Percentiles rank a stretch among this genome's conserved stretches.
These are phyloP conservation scores for Colletotrichum navitas DNA, from an alignment of 2,329 filamentous ascomycete genomes.

Conservation along the genomic window DNA sequence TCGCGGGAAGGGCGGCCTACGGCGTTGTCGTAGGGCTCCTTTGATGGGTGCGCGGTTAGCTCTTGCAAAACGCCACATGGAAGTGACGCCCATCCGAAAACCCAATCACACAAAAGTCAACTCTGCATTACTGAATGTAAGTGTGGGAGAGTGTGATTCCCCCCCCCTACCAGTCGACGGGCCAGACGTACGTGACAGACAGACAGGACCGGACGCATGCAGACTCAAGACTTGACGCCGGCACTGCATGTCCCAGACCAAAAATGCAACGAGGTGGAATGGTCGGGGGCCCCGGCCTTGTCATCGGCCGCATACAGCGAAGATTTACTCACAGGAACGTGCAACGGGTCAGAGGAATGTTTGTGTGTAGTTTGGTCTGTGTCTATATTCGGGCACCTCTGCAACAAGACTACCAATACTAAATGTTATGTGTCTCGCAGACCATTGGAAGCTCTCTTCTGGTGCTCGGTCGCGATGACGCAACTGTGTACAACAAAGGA, in stretches of 20 bases:
- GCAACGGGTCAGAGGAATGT: neutral
- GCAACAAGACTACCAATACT: neutral
- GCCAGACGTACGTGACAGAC: neutral
- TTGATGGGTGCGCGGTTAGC: neutral
- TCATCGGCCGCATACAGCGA: neutral
- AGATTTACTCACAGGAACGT: neutral
- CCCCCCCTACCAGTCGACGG: neutral
- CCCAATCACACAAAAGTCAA: neutral
- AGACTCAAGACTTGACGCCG: neutral
- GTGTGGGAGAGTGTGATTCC: neutral
- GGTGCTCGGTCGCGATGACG: neutral
- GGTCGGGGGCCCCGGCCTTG: neutral
- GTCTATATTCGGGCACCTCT: neutral
- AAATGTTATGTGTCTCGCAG: neutral
- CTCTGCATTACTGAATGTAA: neutral
- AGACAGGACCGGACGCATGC: neutral
- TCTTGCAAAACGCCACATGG: neutral
- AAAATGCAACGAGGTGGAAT: neutral
- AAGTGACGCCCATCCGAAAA: neutral
- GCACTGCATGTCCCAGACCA: conserved; percentile 1
- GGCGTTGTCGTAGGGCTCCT: neutral
- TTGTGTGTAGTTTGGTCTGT: neutral
- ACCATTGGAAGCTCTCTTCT: neutral
- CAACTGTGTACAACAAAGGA: neutral
- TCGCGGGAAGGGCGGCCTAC: neutral